phyloP scores from a whole-genome alignment of 1,284 basidiomycete species.

The Puccinia horiana region DNA sequence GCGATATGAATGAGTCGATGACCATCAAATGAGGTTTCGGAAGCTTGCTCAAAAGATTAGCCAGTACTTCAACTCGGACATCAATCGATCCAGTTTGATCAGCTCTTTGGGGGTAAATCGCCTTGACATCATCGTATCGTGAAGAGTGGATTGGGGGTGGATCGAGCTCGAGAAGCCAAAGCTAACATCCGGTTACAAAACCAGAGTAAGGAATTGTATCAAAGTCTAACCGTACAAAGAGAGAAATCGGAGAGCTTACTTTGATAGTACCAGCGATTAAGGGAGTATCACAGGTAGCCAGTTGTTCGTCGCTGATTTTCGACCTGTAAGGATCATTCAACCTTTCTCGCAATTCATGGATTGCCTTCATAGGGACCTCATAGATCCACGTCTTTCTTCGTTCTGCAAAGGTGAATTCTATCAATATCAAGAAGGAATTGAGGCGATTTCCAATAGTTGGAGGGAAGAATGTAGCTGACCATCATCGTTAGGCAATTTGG shows the following conservation, averaged over 20 bases:
- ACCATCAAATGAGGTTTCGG: constrained; percentile 46
- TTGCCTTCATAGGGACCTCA: constrained; percentile 36
- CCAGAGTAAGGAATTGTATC: background rate
- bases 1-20: constrained; percentile 29
- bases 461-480: constrained; percentile 9
- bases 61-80: constrained; percentile 37
- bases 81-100: constrained; percentile 27
- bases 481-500: constrained; percentile 15
- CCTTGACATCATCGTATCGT: constrained; percentile 45
- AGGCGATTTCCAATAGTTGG: background rate
- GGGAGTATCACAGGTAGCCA: constrained; percentile 19
- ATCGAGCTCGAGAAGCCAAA: constrained; percentile 44
- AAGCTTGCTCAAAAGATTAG: constrained; percentile 27
- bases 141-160: constrained; percentile 42
- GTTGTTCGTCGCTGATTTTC: constrained; percentile 1
- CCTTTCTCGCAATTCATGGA: constrained; percentile 33
- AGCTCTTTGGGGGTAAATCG: constrained; percentile 42
- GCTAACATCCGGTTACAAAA: background rate
- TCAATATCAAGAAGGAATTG: background rate
- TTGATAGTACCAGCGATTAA: constrained; percentile 35
- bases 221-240: background rate
- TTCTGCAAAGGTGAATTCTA: background rate
- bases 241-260: constrained; percentile 3
- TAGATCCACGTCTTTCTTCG: constrained; percentile 46
- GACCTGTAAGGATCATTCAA: constrained; percentile 28